A percentile compares a stretch with the other conserved stretches of the same genome.
Evolutionary conservation across 2,329 filamentous ascomycete genomes (phyloP).

Genomic region (Venturia carpophila): DNA sequence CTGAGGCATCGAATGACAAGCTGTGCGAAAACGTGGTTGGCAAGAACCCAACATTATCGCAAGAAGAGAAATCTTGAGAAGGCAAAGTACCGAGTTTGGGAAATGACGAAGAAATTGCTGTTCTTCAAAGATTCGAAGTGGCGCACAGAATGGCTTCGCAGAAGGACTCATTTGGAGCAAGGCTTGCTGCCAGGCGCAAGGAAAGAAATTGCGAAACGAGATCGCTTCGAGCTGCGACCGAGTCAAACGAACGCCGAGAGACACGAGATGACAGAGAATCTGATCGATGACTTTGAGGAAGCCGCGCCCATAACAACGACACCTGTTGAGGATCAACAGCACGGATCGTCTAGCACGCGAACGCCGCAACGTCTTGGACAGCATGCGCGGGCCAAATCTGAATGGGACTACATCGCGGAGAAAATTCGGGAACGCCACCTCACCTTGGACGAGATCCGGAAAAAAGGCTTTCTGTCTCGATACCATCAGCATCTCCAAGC

Average conservation of each 20-base stretch:
- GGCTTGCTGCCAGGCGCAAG: not conserved
- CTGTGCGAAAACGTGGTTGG: conserved; percentile 1
- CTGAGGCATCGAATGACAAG: conserved; percentile 1
- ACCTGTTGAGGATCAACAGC: not conserved
- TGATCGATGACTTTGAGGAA: not conserved
- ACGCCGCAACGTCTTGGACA: not conserved
- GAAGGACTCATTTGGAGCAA: not conserved
- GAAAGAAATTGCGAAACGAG: not conserved
- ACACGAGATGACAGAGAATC: not conserved
- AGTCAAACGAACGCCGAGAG: not conserved
- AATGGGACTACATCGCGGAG: not conserved
- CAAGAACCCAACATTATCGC: not conserved
- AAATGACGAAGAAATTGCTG: not conserved
- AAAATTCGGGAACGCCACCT: not conserved
- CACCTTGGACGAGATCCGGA: not conserved
- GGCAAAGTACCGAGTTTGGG: not conserved
- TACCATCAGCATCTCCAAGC: not conserved
- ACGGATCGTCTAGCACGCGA: not conserved
- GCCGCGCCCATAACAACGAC: not conserved
- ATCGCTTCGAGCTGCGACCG: not conserved
- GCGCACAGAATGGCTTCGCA: not conserved
- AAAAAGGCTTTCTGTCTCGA: not conserved
- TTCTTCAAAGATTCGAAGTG: not conserved
- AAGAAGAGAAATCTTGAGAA: not conserved
- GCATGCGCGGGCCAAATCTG: not conserved